Base-by-base conservation (phyloP, 2,329 filamentous ascomycete species). In the Corynespora cassiicola region DNA sequence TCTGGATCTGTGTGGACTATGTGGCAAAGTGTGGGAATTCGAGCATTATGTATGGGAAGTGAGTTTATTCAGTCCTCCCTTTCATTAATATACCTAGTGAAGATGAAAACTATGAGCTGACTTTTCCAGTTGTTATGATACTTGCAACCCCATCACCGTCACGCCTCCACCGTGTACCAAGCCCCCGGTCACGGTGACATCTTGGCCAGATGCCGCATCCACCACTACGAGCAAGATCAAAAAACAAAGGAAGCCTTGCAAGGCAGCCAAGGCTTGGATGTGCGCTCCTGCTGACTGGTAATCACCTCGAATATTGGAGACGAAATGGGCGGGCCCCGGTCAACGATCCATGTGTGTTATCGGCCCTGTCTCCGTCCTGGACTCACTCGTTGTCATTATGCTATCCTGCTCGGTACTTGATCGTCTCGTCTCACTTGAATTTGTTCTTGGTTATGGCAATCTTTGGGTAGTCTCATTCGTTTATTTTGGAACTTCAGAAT, bases 1-100 rank as follows among this genome's bases (percentile, higher is more conserved):
- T 14, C 2, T 35, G 30, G 10, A 31, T 45, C 11, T 45, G 42
- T 24, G 25, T 38, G 7, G 42, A 45, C 21, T 35, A 31, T 22
- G 8, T 41, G 6, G 20, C 36, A 11, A 18, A 10, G 3, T 45
- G 42, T n/a, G 24, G 21, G 6, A 27, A 34, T 20, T 10, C 21
- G 6, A 35, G 20, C 3, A 20, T 29, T 5, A 35, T 31, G 18
- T 41, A 45, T 12, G 42, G 37, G 28, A 31, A 38, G 33, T 42
- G 21, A 30, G 37, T 35, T 6, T 25, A 5, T 27, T 22, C 23
- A 14, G 4, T 16, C 5, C 19, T 16, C 9, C 24, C 5, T 21
- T n/a, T 11, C 19, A 14, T 28, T 27, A 7, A 22, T 10, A 18
- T 15, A 22, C 18, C 25, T 15, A 5, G 14, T 22, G 18, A 9